Evolutionary conservation across 2,329 filamentous ascomycete species (phyloP), one percentile per base, ranked within the genome.

Genomic region (Calonectria montana): DNA sequence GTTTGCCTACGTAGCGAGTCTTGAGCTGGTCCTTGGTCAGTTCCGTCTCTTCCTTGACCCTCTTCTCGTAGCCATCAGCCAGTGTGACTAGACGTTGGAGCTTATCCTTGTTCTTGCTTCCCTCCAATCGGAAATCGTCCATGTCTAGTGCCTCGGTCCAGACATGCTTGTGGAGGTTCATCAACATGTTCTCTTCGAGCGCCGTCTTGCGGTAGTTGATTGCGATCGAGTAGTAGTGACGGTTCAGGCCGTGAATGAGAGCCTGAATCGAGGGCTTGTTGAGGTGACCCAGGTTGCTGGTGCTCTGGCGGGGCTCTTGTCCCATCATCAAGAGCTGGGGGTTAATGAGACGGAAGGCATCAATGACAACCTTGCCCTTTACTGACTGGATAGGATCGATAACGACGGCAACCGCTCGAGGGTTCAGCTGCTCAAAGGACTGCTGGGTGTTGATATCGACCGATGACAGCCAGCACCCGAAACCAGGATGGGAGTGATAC

Each of bases 211-310:
- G 91, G 86, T 99, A 99, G 86, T 98, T 96, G 87, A 99, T 98
- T 72, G 91, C 96, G 82, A 99, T 99, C 79, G 95, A 98, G 89
- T 99, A 99, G 89, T 99, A 99, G 88, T 99, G 97, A 81, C 97
- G 91, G 88, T 99, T 99, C 53, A 99, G 90, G 70, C 97, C 97
- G 85, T 99, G 97, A 76, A 99, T 99, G 70, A 99, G 92, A 41
- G 97, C 96, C 87, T 99, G 97, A 76, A 99, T 99, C n/a, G 96
- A 98, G 29, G 97, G 97, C 87, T 99, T 99, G 89, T 99, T 98
- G 77, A 99, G 90, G 83, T 99, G 97, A 29, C 97, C 97, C 81
- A 99, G 86, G 87, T 99, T 99, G 77, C 96, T 98, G 45, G 97
- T 99, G 80, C 96, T 98, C 85, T 99, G 97, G 69, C 97, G 93